Base-by-base conservation (phyloP, 495 filamentous ascomycete genomes). In the Penicillium fimorum region DNA sequence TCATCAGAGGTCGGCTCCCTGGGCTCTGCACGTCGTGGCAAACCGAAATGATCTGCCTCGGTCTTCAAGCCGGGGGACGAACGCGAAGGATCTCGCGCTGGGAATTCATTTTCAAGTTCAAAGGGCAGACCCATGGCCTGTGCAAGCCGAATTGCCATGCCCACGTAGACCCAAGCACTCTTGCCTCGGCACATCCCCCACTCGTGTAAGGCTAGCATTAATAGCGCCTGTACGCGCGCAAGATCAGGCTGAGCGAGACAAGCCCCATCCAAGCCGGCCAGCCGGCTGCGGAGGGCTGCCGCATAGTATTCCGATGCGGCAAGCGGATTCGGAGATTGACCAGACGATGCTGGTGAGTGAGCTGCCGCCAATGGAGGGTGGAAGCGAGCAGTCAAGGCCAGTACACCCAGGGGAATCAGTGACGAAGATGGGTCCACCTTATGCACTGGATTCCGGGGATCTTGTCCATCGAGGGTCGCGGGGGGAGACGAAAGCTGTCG, bases 161-260 rank as follows among this genome's bases (percentile, higher is more conserved):
- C 89, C 15, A 92, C 81, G 57, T 88, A 88, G 57, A 91, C 75
- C 86, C 89, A 94, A 10, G 89, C 89, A 52, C 82, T 84, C 59
- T 84, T 80, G 1, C 88, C 90, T 40, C 89, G 83, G 33, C 81
- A 84, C 75, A 89, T 89, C 29, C 87, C 87, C 90, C 90, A 94
- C 63, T 93, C 90, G 61, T 94, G 89, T 20, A 94, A 76, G 1
- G 84, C 87, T 10, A 96, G 76, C 89, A 95, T 94, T 42, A 94
- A 72, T 18, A 90, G 76, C 4, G 87, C 88, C 62, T 93, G 89
- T 4, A 88, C 84, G 22, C 86, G 79, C 53, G 92, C 84, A 6
- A 95, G 76, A 10, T 87, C 62, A 63, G 85, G 61, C 50, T 77
- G 53, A 65, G 82, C 77, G 76, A 87, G 61, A 67, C 76, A 59